Percentiles rank a stretch among this genome's conserved stretches.
Evolutionary conservation across 2,329 filamentous ascomycete species (phyloP).

Genomic region (Bimuria novae-zelandiae): DNA sequence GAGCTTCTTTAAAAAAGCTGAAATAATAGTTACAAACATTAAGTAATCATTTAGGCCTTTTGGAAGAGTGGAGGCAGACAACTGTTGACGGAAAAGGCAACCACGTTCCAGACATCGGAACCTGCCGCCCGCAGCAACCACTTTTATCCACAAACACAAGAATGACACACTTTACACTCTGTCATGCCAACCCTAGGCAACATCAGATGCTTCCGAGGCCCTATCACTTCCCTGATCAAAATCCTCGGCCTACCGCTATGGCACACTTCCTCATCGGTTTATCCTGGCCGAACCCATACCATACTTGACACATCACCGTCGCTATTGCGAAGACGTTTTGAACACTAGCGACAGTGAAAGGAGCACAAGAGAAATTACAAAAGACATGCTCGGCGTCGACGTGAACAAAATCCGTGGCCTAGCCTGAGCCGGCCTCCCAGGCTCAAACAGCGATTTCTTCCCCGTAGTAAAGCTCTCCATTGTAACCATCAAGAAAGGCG

Average conservation of each 20-base stretch:
- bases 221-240: neutral
- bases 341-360: neutral
- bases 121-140: neutral
- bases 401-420: neutral
- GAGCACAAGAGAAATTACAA: neutral
- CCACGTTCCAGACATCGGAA: too few relatives aligned
- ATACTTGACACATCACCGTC: neutral
- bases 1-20: too few relatives aligned
- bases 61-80: too few relatives aligned
- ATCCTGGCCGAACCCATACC: neutral
- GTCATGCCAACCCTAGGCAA: neutral
- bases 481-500: neutral
- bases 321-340: neutral
- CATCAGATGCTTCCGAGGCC: neutral
- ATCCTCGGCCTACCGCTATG: neutral
- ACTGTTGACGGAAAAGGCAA: too few relatives aligned
- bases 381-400: neutral
- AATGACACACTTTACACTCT: neutral
- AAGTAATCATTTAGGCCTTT: too few relatives aligned
- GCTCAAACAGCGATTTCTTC: neutral
- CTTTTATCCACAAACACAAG: neutral
- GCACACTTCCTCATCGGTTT: neutral
- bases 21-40: too few relatives aligned
- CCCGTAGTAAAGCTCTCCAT: neutral
- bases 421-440: neutral